Percentiles rank a stretch among this genome's conserved stretches.
These are phyloP conservation scores for Miscanthus lutarioriparius DNA, from an alignment of 176 grass and related monocot genomes.

Conservation along the genomic window DNA sequence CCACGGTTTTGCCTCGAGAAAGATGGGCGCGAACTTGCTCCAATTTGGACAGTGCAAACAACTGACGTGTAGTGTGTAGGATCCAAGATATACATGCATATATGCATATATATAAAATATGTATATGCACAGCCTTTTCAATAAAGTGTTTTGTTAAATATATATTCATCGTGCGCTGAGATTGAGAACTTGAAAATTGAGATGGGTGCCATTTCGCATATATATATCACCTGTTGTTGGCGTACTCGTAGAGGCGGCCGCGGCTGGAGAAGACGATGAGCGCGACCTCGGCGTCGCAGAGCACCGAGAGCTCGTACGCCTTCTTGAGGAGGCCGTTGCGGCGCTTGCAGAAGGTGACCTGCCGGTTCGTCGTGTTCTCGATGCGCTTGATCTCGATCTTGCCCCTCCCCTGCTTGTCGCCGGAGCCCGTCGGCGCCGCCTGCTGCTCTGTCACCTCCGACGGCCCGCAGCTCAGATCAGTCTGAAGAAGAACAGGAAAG, in stretches of 20 bases:
- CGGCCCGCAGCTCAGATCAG: conserved; percentile 41
- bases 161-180: not conserved
- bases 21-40: conserved; percentile 48
- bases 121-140: not conserved
- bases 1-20: conserved; percentile 38
- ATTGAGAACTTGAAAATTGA: not conserved
- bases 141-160: not conserved
- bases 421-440: conserved; percentile 3
- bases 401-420: conserved; percentile 62
- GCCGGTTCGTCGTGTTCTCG: conserved; percentile 77
- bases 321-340: conserved; percentile 87
- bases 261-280: conserved; percentile 85
- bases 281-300: conserved; percentile 77
- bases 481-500: not conserved
- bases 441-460: conserved; percentile 6
- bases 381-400: conserved; percentile 89
- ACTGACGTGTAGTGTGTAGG: conserved; percentile 15
- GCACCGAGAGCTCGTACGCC: conserved; percentile 76
- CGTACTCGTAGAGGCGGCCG: conserved; percentile 80
- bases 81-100: conserved; percentile 14
- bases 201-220: not conserved
- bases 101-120: not conserved
- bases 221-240: conserved; percentile 57
- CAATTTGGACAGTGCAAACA: conserved; percentile 42
- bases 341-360: conserved; percentile 91